Evolutionary conservation across 2,329 filamentous ascomycete species (phyloP).

Genomic region (Xylaria sp.): DNA sequence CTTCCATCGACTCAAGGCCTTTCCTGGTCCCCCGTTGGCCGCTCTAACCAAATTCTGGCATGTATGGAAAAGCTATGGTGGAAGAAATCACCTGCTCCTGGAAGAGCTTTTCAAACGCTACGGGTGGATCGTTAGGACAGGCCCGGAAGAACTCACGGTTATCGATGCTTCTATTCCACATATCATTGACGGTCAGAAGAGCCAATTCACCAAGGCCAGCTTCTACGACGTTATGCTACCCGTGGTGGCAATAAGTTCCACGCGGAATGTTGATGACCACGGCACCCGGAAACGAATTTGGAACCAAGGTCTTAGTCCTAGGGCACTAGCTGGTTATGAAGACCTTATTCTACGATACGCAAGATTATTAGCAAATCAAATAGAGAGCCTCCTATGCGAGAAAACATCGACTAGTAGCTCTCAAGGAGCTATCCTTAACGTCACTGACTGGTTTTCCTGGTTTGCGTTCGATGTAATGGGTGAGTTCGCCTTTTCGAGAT

Average conservation of each 20-base stretch:
- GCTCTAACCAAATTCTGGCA: slow-evolving; percentile 40
- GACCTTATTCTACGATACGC: slow-evolving; percentile 34
- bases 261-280: slow-evolving; percentile 30
- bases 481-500: slow-evolving; percentile 40
- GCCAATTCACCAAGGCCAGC: slow-evolving; percentile 34
- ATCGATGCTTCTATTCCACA: slow-evolving; percentile 33
- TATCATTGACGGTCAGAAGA: slow-evolving; percentile 33
- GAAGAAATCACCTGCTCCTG: slow-evolving; percentile 36
- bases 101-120: slow-evolving; percentile 37
- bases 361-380: slow-evolving; percentile 22
- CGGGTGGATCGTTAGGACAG: slow-evolving; percentile 40
- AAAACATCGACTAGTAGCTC: neutral
- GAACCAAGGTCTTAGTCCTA: slow-evolving; percentile 34
- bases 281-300: slow-evolving; percentile 35
- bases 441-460: slow-evolving; percentile 39
- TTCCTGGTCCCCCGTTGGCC: slow-evolving; percentile 36
- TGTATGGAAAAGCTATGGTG: slow-evolving; percentile 32
- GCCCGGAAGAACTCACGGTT: slow-evolving; percentile 41
- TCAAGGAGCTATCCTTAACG: slow-evolving; percentile 24
- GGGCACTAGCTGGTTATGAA: slow-evolving; percentile 32
- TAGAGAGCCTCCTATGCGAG: slow-evolving; percentile 13
- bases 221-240: slow-evolving; percentile 43
- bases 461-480: slow-evolving; percentile 43
- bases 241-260: slow-evolving; percentile 32
- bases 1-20: slow-evolving; percentile 38